Base-by-base conservation (phyloP, 176 grass and related monocot species). In the Bonia amplexicaulis region DNA sequence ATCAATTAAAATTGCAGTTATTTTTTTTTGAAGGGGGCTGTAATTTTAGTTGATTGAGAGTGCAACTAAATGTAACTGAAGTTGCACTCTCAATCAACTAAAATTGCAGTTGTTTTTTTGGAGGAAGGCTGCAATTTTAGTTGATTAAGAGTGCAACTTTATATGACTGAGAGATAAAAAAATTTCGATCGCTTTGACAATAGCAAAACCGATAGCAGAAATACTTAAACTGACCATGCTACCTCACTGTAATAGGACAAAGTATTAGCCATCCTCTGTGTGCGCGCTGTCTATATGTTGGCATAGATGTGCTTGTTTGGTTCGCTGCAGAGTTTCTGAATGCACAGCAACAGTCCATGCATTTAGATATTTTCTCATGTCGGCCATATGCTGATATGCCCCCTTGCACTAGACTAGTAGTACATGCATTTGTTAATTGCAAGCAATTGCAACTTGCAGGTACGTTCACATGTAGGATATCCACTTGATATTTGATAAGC, bases 311-410 rank as follows among this genome's bases (percentile, higher is more conserved):
- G 52, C 47, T 49, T 49, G 15, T 49, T 49, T 49, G 13, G 59
- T 39, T 66, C 59, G 26, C 35, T 23, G 17, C 58, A 27, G 58
- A 33, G 22, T 49, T 74, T 39, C 44, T 12, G 13, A 55, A n/a
- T 9, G 9, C 54, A 31, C 6, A 65, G 69, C 27, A 31, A 35
- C 4, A 51, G 29, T 19, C 25, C 27, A 12, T 20, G 66, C 26
- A 44, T 19, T 62, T 7, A 63, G 54, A 52, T 86, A 72, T 79
- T 79, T 80, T 72, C 20, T 77, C 31, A 29, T 51, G 44, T 54
- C 45, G 72, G 67, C 76, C 85, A 72, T 80, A 68, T n/a, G n/a
- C n/a, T n/a, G n/a, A n/a, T n/a, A n/a, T 76, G 82, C 33, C 9
- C 31, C 15, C 19, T 52, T 80, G 44, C 48, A 72, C 63, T 64